Conservation (phyloP, 2,329 filamentous ascomycete genomes). For the Paraphoma chrysanthemicola region DNA sequence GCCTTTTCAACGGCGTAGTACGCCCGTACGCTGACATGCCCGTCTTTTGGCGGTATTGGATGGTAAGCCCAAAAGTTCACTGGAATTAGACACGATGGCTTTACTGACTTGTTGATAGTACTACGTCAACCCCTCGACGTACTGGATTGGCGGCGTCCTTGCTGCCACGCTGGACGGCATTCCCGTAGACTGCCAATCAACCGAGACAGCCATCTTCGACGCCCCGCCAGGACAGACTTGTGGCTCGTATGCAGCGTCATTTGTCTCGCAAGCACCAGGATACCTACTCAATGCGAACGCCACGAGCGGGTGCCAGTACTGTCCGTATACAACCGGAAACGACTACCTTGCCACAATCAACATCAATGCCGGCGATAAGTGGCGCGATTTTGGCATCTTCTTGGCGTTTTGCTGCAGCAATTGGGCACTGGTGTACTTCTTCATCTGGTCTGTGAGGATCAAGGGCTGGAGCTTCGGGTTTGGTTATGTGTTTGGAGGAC, state of each 20-base stretch:
- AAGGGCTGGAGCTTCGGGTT: slow-evolving; percentile 75
- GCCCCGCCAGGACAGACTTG: slow-evolving; percentile 71
- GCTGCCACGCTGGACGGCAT: slow-evolving; percentile 65
- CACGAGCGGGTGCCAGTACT: slow-evolving; percentile 70
- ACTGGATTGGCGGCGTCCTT: slow-evolving; percentile 75
- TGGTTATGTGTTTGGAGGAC: slow-evolving; percentile 59
- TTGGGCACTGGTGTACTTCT: slow-evolving; percentile 77
- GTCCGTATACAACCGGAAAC: slow-evolving; percentile 68
- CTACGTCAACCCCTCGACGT: slow-evolving; percentile 72
- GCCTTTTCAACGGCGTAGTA: slow-evolving; percentile 79
- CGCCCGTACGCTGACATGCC: slow-evolving; percentile 70
- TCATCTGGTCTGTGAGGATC: slow-evolving; percentile 76
- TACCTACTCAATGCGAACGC: slow-evolving; percentile 70
- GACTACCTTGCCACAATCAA: slow-evolving; percentile 70
- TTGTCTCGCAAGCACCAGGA: slow-evolving; percentile 62
- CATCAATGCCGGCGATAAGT: slow-evolving; percentile 66
- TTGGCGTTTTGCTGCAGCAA: slow-evolving; percentile 73
- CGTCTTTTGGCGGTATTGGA: slow-evolving; percentile 76
- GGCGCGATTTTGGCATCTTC: slow-evolving; percentile 77
- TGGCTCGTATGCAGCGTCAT: slow-evolving; percentile 66
- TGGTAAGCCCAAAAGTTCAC: slow-evolving; percentile 72
- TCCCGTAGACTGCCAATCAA: slow-evolving; percentile 51
- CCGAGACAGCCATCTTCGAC: slow-evolving; percentile 71
- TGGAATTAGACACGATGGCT: neutral
- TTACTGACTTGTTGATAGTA: slow-evolving; percentile 66